Evolutionary conservation across 2,329 filamentous ascomycete species (phyloP).

Genomic region (Metarhizium rileyi): DNA sequence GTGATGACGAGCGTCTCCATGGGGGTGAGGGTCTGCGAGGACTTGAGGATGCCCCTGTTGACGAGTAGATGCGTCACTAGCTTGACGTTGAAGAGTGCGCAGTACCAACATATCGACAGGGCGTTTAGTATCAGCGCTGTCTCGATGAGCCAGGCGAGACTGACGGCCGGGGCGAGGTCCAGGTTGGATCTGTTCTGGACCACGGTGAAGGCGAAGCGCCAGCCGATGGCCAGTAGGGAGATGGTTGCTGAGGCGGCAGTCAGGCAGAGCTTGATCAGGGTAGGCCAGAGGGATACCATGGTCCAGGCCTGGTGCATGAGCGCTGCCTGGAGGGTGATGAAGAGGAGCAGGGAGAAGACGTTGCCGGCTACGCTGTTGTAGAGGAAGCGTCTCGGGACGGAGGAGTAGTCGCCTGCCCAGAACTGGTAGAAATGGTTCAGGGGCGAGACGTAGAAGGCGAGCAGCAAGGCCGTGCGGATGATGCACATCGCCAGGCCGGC

Average conservation of each 20-base stretch:
- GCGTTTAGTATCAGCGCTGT: conserved; percentile 29
- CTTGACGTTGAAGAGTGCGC: conserved; percentile 43
- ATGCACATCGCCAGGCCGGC: conserved; percentile 50
- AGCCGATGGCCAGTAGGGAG: conserved; percentile 21
- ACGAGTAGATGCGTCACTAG: conserved; percentile 37
- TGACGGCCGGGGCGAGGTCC: conserved; percentile 11
- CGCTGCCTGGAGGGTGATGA: conserved; percentile 34
- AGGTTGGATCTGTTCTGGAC: conserved; percentile 26
- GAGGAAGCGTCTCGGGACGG: conserved; percentile 31
- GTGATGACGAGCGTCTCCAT: conserved; percentile 47
- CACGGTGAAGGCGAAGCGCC: conserved; percentile 24
- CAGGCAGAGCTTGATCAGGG: conserved; percentile 21
- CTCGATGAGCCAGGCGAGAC: conserved; percentile 28
- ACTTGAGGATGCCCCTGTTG: conserved; percentile 37
- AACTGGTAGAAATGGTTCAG: conserved; percentile 53
- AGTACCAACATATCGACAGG: conserved; percentile 41
- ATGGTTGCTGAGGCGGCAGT: conserved; percentile 24
- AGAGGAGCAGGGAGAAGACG: conserved; percentile 32
- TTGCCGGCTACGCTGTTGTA: conserved; percentile 28
- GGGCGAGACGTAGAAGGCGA: conserved; percentile 49
- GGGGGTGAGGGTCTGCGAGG: conserved; percentile 31
- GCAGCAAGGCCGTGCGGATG: conserved; percentile 47
- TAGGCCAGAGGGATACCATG: conserved; percentile 40
- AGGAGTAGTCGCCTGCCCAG: conserved; percentile 43
- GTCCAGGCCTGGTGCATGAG: conserved; percentile 44